These are phyloP conservation scores for Giardia duodenalis DNA, from an alignment of 208 protist species.

Conservation along the genomic window DNA sequence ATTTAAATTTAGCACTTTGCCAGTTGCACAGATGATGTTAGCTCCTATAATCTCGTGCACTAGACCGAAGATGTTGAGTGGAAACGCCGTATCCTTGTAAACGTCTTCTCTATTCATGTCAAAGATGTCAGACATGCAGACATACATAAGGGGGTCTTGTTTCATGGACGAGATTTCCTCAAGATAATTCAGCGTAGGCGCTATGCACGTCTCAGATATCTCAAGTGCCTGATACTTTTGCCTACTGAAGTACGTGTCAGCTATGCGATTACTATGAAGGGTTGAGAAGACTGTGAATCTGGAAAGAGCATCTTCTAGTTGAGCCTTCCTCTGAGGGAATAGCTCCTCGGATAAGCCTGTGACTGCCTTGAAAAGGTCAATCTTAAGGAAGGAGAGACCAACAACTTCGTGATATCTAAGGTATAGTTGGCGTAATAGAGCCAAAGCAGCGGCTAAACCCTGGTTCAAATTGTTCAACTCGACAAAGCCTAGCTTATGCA, in stretches of 20 bases:
- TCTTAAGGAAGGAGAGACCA: neutral
- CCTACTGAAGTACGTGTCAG: neutral
- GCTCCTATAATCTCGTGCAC: neutral
- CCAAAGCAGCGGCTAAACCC: neutral
- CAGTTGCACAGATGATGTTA: neutral
- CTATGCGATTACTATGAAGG: neutral
- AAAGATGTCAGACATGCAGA: neutral
- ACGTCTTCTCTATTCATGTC: neutral
- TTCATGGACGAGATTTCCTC: neutral
- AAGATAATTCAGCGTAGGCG: neutral
- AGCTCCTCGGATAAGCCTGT: neutral
- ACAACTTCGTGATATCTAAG: neutral
- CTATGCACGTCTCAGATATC: neutral
- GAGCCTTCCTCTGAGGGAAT: no score
- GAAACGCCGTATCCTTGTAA: neutral
- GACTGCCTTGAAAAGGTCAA: neutral
- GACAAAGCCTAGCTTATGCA: neutral
- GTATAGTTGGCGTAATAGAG: neutral
- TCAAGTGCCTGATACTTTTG: neutral
- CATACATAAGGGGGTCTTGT: neutral
- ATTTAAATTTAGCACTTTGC: neutral
- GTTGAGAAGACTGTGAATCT: neutral
- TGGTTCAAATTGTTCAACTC: neutral
- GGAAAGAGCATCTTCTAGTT: no score
- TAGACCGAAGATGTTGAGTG: neutral